Percentiles rank a stretch among this genome's conserved stretches.
Evolutionary conservation across 108 stramenopile species (phyloP).

Genomic region (Bacterosira constricta): DNA sequence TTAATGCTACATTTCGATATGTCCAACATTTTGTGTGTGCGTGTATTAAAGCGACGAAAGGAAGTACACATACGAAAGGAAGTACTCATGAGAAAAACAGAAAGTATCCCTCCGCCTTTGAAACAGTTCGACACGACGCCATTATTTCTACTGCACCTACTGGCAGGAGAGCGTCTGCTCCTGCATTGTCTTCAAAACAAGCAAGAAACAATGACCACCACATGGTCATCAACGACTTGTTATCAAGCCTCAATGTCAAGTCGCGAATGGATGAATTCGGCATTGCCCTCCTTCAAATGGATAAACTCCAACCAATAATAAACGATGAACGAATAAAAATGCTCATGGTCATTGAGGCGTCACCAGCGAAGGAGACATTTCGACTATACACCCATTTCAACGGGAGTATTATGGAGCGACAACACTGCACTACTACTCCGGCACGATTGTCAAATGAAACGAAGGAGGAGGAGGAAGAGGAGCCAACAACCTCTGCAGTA

Average conservation of each 20-base stretch:
- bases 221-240: background rate
- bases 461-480: too few species aligned
- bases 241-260: constrained; percentile 6
- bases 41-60: too few species aligned
- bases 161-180: background rate
- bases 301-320: background rate
- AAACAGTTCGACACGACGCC: background rate
- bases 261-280: constrained; percentile 3
- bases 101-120: background rate
- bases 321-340: background rate
- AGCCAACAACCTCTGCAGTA: too few species aligned
- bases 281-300: constrained; percentile 15
- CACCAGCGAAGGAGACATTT: constrained; percentile 8
- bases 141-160: background rate
- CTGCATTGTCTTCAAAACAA: background rate
- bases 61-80: too few species aligned
- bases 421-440: too few species aligned
- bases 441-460: too few species aligned
- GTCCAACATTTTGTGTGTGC: too few species aligned
- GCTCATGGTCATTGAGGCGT: constrained; percentile 18
- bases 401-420: background rate
- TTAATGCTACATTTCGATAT: too few species aligned
- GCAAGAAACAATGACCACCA: background rate
- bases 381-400: constrained; percentile 10
- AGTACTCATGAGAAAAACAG: background rate